Conservation (phyloP, 192 early-diverging fungal genomes). For the Coemansia sp. region DNA sequence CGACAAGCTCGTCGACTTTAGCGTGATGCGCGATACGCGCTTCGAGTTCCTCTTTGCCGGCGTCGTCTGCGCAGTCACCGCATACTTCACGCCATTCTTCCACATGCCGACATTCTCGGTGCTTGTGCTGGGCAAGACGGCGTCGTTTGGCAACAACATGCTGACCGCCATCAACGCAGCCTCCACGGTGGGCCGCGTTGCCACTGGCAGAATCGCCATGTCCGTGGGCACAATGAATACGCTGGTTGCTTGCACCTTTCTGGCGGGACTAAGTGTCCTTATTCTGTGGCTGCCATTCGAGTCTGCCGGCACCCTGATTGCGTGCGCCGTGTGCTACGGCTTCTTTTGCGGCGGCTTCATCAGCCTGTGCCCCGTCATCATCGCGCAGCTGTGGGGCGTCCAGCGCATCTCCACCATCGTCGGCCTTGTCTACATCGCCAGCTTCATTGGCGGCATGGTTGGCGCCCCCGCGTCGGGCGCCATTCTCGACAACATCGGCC, state of each 20-base stretch:
- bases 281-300: conserved; percentile 60
- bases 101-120: conserved; percentile 48
- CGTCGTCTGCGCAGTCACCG: conserved; percentile 45
- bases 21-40: conserved; percentile 42
- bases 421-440: conserved; percentile 57
- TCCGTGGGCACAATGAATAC: conserved; percentile 64
- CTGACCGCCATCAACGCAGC: conserved; percentile 66
- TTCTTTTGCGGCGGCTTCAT: conserved; percentile 62
- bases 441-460: conserved; percentile 53
- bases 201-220: conserved; percentile 63
- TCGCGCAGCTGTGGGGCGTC: conserved; percentile 59
- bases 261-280: conserved; percentile 47
- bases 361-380: conserved; percentile 58
- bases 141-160: conserved; percentile 54
- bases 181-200: conserved; percentile 64
- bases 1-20: conserved; percentile 48
- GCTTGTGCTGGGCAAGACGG: conserved; percentile 41
- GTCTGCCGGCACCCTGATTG: conserved; percentile 35
- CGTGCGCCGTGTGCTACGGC: conserved; percentile 58
- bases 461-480: conserved; percentile 57
- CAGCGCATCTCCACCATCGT: conserved; percentile 60
- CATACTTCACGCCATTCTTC: conserved; percentile 65
- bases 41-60: conserved; percentile 47
- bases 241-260: conserved; percentile 46
- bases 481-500: conserved; percentile 55